Evolutionary conservation across 352 stramenopile species (phyloP), one percentile per base, ranked within the genome.

Genomic region (Phytopythium ostracodes): DNA sequence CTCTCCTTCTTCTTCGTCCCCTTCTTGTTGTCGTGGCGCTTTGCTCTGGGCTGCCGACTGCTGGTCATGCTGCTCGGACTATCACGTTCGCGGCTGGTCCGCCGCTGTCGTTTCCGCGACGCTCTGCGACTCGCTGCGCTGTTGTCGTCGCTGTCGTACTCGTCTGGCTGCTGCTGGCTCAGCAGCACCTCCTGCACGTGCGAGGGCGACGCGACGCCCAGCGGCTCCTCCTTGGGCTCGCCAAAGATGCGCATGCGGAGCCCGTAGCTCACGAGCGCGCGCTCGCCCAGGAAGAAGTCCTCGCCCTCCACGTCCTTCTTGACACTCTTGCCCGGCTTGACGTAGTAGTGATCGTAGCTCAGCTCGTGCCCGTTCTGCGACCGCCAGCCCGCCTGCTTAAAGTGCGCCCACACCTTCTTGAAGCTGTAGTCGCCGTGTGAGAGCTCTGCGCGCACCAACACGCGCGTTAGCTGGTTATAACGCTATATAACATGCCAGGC

Each of bases 341-440:
- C 65, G 59, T 81, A 81, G 65, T 60, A 81, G 63, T 81, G 73
- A 33, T 81, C 65, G 60, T 81, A 81, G 52, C 70, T 76, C 36
- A 81, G 70, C 43, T 38, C 0, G 17, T 62, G 61, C 0, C 67
- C 72, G 14, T 29, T 38, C 20, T 40, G 55, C n/a, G 60, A 62
- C 24, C 35, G 65, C 71, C 71, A 78, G 29, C 67, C 67, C 12
- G 29, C 33, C 3, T 50, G 36, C 46, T 59, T 65, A 67, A 76
- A 78, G 52, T 76, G 57, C 10, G 15, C n/a, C 63, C 73, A 78
- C 25, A 81, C 73, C 59, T 76, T 67, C 31, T 63, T 64, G 49
- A 81, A 81, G 59, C 74, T 81, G 63, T 81, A 81, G 10, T 76
- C 25, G 8, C 73, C 73, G 60, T 72, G 73, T 29, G 64, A 66